phyloP scores from a whole-genome alignment of 208 protist species.

The Leishmania aethiopica region DNA sequence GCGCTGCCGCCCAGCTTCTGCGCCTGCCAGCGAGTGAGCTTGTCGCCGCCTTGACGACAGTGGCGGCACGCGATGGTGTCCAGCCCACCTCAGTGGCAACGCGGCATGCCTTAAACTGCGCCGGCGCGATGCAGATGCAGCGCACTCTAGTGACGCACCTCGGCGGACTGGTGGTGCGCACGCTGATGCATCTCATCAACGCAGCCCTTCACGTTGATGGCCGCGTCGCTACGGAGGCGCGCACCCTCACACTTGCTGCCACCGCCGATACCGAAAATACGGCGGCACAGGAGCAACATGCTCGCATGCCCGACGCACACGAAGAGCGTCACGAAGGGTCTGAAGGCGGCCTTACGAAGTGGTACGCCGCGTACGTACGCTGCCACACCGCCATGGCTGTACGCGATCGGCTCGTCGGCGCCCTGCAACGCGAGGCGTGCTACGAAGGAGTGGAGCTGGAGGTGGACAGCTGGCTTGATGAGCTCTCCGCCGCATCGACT shows the following conservation, averaged over 20 bases:
- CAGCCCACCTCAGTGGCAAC: too few relatives aligned
- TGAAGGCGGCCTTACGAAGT: constrained; percentile 10
- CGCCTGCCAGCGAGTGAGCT: constrained; percentile 8
- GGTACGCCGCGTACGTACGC: constrained; percentile 16
- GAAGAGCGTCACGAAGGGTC: not conserved
- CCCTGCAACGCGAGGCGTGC: constrained; percentile 13
- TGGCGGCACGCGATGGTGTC: constrained; percentile 2
- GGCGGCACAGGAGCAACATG: not conserved
- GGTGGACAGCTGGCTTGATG: constrained; percentile 23
- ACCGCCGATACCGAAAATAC: not conserved
- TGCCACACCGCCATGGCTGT: not conserved
- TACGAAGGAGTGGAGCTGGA: constrained; percentile 29
- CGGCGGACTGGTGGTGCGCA: constrained; percentile 21
- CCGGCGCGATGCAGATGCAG: constrained; percentile 30
- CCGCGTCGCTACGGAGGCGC: not conserved
- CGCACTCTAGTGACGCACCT: constrained; percentile 15
- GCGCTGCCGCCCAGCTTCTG: constrained; percentile 14
- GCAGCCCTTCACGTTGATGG: not conserved
- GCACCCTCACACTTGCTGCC: not conserved
- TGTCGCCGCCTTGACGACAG: constrained; percentile 15
- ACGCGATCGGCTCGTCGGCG: constrained; percentile 2
- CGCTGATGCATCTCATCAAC: constrained; percentile 17
- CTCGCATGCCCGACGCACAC: not conserved
- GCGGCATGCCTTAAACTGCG: constrained; percentile 24
- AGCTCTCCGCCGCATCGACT: not conserved